phyloP scores from a whole-genome alignment of 441 rosid species.

The Capsella rubella region DNA sequence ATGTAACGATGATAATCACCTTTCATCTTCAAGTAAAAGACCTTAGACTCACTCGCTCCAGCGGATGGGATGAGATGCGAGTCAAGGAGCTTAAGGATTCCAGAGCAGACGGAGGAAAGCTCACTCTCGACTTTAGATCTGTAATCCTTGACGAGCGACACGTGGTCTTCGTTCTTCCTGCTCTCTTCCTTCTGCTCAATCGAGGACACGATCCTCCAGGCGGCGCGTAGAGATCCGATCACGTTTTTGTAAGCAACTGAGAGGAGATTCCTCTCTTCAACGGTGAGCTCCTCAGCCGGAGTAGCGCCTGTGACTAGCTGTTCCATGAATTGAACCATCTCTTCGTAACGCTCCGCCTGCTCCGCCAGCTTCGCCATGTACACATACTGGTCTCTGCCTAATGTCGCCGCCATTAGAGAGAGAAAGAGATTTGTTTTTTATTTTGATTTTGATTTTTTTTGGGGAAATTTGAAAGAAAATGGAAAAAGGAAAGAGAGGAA shows the following conservation, averaged over 20 bases:
- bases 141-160: slow-evolving; percentile 53
- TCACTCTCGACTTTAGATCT: slow-evolving; percentile 68
- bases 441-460: not conserved
- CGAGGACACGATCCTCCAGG: slow-evolving; percentile 61
- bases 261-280: slow-evolving; percentile 60
- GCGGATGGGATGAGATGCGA: slow-evolving; percentile 84
- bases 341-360: slow-evolving; percentile 62
- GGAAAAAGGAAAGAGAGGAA: slow-evolving; percentile 15
- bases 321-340: slow-evolving; percentile 63
- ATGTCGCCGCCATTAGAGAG: slow-evolving; percentile 50
- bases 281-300: slow-evolving; percentile 50
- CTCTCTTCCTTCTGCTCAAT: slow-evolving; percentile 60
- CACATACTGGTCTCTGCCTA: slow-evolving; percentile 57
- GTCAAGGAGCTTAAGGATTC: slow-evolving; percentile 68
- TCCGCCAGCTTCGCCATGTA: slow-evolving; percentile 59
- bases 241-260: slow-evolving; percentile 61
- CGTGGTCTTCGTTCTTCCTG: slow-evolving; percentile 62
- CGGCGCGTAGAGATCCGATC: slow-evolving; percentile 59
- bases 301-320: slow-evolving; percentile 48
- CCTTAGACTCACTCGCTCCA: slow-evolving; percentile 77
- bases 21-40: slow-evolving; percentile 67
- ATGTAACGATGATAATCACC: slow-evolving; percentile 60
- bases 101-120: slow-evolving; percentile 75
- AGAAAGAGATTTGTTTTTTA: slow-evolving; percentile 6
- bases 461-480: slow-evolving; percentile 22